Evolutionary conservation across 2,329 filamentous ascomycete genomes (phyloP), one percentile per base, ranked within the genome.

Genomic region (Dactylellina parvicollis): DNA sequence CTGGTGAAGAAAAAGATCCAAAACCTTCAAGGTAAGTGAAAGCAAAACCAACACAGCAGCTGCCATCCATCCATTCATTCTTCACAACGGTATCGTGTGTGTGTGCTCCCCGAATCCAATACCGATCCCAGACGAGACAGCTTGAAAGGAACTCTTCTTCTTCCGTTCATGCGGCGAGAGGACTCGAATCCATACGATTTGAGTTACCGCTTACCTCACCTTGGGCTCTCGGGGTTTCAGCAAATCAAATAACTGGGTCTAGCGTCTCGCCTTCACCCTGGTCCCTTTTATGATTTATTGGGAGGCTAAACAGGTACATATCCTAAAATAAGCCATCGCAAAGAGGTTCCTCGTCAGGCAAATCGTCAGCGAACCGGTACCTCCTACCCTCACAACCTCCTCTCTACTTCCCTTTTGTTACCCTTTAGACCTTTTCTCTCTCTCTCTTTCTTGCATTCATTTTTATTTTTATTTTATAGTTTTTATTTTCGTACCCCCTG

Each of bases 181-280:
- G 28, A 32, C 16, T 22, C 28, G 34, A 40, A 36, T 65, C 55
- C 49, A 30, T 56, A 62, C 66, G 57, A 72, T 65, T 65, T 65
- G 67, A 72, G 67, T 72, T 72, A 64, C 67, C 67, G 67, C 67
- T 72, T 72, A 57, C 67, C 55, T 34, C 24, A 59, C 59, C 67
- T n/a, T 72, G 67, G 59, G 67, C 26, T 47, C 36, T 64, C 59
- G 52, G 67, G 67, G 67, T 60, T 59, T 64, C 67, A 72, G 54
- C 67, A 72, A 72, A 72, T 72, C 59, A 72, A 65, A 65, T 55
- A 60, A 20, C 59, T 44, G 42, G 44, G 57, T 26, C 67, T 72
- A 65, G 67, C 67, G 67, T 72, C 67, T 72, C 67, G 67, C 67
- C 62, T 44, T 72, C 59, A 72, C 59, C 67, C 67, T 65, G 67